Evolutionary conservation across 2,329 filamentous ascomycete genomes (phyloP).

Genomic region (Hirsutella thompsonii): DNA sequence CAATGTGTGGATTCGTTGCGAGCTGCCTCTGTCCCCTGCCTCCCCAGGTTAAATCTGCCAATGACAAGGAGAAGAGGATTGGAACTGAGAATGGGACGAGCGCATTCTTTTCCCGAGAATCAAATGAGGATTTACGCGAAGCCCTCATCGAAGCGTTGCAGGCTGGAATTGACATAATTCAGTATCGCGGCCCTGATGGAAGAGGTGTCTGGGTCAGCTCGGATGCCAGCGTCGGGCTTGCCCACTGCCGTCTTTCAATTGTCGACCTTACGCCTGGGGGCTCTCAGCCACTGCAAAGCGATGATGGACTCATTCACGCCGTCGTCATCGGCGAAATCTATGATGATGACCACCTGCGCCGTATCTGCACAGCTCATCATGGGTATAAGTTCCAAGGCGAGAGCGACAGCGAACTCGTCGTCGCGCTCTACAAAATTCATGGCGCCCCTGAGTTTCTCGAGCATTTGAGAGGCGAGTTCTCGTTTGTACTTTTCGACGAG

Average conservation of each 20-base stretch:
- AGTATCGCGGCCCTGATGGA: constrained; percentile 18
- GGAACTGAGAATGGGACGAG: no score
- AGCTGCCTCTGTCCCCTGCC: no score
- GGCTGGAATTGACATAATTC: constrained; percentile 11
- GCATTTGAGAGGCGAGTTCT: constrained; percentile 40
- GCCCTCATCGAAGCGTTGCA: constrained; percentile 7
- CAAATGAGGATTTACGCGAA: neutral
- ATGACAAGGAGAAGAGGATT: no score
- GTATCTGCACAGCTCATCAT: constrained; percentile 17
- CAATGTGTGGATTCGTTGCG: no score
- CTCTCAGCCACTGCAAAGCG: constrained; percentile 30
- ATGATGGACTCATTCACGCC: constrained; percentile 30
- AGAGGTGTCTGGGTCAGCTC: constrained; percentile 15
- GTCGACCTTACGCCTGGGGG: constrained; percentile 34
- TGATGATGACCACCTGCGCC: constrained; percentile 31
- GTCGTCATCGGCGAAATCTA: constrained; percentile 48
- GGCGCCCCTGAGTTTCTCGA: constrained; percentile 22
- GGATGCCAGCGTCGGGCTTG: constrained; percentile 18
- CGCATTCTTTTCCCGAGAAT: no score
- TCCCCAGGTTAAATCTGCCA: no score
- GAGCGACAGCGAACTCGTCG: constrained; percentile 37
- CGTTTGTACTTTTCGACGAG: constrained; percentile 36
- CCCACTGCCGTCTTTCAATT: constrained; percentile 37
- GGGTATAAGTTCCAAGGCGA: constrained; percentile 30
- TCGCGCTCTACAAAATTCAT: constrained; percentile 37